These are phyloP conservation scores for Pelargonium citronellum DNA, from an alignment of 441 rosid genomes.

Conservation along the genomic window DNA sequence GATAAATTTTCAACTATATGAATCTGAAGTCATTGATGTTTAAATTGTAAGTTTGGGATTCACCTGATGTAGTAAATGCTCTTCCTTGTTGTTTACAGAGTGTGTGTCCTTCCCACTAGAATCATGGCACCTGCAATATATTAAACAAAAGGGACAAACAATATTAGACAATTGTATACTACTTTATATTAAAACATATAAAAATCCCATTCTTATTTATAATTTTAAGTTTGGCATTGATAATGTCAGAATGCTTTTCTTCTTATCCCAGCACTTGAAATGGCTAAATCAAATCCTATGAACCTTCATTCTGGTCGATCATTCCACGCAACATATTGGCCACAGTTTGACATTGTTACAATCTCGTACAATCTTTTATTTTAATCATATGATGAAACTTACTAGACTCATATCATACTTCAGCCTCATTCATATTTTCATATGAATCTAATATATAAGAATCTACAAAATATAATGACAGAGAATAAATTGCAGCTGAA, in stretches of 20 bases:
- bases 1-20: background rate
- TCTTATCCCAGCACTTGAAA: background rate
- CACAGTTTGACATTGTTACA: background rate
- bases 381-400: background rate
- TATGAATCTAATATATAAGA: background rate
- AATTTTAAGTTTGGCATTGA: no score
- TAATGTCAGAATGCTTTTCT: background rate
- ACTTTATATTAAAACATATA: background rate
- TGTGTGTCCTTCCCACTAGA: conserved; percentile 28
- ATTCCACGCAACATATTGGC: background rate
- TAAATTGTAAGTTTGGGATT: conserved; percentile 11
- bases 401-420: background rate
- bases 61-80: conserved; percentile 53
- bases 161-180: background rate
- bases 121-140: conserved; percentile 50
- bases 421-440: background rate
- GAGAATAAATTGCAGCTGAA: background rate
- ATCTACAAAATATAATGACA: background rate
- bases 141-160: background rate
- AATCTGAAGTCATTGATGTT: background rate
- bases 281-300: background rate
- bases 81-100: conserved; percentile 31
- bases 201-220: background rate
- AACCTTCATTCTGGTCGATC: background rate
- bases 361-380: background rate